Base-by-base conservation (phyloP, 192 early-diverging fungal genomes). In the Podila horticola region DNA sequence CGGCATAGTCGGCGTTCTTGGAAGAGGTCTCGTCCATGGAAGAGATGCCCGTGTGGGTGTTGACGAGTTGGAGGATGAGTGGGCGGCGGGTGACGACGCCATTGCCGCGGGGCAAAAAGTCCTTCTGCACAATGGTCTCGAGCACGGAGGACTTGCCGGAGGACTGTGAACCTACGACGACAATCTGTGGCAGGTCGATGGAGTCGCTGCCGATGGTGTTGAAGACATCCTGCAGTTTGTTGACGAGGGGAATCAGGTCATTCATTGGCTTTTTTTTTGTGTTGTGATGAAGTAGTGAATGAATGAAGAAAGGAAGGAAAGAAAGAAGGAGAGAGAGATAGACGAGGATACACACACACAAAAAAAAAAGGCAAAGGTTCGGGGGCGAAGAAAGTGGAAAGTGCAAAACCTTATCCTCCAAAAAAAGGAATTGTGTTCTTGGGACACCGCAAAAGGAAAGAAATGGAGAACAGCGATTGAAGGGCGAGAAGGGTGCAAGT, bases 141-240 rank as follows among this genome's bases (percentile, higher is more conserved):
- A 99, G 86, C 19, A 99, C 98, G n/a, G 95, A 97, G 62, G 93
- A 95, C 82, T 99, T 99, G 65, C 98, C 98, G 66, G 91, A 92
- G 24, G 92, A 93, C 77, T 96, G 95, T 12, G 95, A 96, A 36
- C 94, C 94, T 50, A 95, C 92, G 9, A 94, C 93, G n/a, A 93
- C 92, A 45, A 95, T 95, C 84, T 94, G 91, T 11, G 94, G 94
- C 36, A 95, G 72, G 84, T 95, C 94, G 74, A 95, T 88, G 61
- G 89, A 86, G 67, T 92, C 92, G 63, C 86, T 84, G 62, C 92
- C 91, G 68, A 94, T 89, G 34, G 92, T 91, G 65, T 89, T 90
- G 82, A 94, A 92, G 55, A 95, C 92, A 62, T 94, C 92, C 84
- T 95, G 94, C 24, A 95, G 88, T 79, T 90, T 92, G 75, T 93